Evolutionary conservation across 2,329 filamentous ascomycete genomes (phyloP), one percentile per base, ranked within the genome.

Genomic region (Aureobasidium musti): DNA sequence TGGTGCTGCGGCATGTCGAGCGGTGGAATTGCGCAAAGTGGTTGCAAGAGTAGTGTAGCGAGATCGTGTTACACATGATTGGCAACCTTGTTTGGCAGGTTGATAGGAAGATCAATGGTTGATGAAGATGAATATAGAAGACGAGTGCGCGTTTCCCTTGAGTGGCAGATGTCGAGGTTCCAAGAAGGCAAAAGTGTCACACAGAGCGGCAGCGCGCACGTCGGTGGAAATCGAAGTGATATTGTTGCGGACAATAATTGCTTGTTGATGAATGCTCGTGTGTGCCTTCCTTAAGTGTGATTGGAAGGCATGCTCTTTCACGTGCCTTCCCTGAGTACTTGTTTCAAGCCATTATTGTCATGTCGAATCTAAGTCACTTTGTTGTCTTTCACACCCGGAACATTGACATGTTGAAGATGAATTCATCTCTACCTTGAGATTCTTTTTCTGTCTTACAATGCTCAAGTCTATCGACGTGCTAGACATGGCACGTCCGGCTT

Each of bases 21-120:
- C 59, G 59, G 33, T 63, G 33, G 45, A 63, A 63, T 28, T 63
- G 59, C 2, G 30, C 45, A 30, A 10, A 52, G n/a, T 63, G 59
- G 23, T 63, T 50, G 59, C 59, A 63, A 19, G 59, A 63, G 19
- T 63, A 63, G 21, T 52, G 59, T 17, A 63, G 39, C 6, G 45
- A n/a, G 19, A 63, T 35, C 11, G 59, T 63, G 43, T 63, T 63
- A 10, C 59, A 63, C 59, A 63, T 63, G 59, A 8, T n/a, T 35
- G 17, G 33, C 21, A 26, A 45, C 30, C 19, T 26, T 35, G 50
- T 43, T 30, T 59, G 37, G 21, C 23, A 19, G 21, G 6, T 43
- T 21, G 37, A n/a, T n/a, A n/a, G 11, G 26, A 33, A 6, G 57
- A 23, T 19, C 30, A 41, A 26, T 26, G n/a, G 14, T 23, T 19